Evolutionary conservation across 768 basidiomycete species (phyloP).

Genomic region (Suillus plorans): DNA sequence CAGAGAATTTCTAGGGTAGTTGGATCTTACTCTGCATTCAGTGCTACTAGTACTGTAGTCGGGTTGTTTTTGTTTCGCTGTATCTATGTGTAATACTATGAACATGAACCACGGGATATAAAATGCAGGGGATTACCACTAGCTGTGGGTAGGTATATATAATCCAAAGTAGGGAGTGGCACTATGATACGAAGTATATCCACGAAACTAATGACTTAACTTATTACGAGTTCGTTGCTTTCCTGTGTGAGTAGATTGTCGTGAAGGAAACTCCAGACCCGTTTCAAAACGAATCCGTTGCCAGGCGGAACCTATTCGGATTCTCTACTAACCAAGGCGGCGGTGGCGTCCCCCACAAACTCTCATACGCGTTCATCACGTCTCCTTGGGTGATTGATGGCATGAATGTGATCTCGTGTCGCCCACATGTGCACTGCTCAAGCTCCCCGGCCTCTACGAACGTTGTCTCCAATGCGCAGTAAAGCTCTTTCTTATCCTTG

Average conservation of each 20-base stretch:
- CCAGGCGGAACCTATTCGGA: conserved; percentile 5
- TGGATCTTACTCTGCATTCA: not conserved
- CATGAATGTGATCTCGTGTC: conserved; percentile 8
- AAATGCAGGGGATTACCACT: not conserved
- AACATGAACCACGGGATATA: not conserved
- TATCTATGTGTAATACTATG: not conserved
- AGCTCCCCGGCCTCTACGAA: conserved; percentile 28
- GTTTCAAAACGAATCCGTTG: conserved; percentile 1
- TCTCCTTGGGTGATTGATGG: conserved; percentile 19
- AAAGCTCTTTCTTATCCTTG: conserved; percentile 19
- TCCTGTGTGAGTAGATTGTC: not conserved
- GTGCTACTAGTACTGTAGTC: not conserved
- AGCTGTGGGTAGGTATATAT: not conserved
- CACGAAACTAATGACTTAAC: not conserved
- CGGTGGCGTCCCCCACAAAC: conserved; percentile 26
- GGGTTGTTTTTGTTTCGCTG: not conserved
- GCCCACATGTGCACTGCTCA: conserved; percentile 17
- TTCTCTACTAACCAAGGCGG: conserved; percentile 9
- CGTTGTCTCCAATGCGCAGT: conserved; percentile 17
- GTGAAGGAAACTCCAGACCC: not conserved
- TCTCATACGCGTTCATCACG: conserved; percentile 20
- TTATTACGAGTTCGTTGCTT: not conserved
- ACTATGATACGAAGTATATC: not conserved
- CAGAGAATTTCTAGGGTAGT: conserved; percentile 22
- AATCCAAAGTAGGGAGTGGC: not conserved